These are phyloP conservation scores for Panicum miliaceum DNA, from an alignment of 176 grass and related monocot species.

Conservation along the genomic window DNA sequence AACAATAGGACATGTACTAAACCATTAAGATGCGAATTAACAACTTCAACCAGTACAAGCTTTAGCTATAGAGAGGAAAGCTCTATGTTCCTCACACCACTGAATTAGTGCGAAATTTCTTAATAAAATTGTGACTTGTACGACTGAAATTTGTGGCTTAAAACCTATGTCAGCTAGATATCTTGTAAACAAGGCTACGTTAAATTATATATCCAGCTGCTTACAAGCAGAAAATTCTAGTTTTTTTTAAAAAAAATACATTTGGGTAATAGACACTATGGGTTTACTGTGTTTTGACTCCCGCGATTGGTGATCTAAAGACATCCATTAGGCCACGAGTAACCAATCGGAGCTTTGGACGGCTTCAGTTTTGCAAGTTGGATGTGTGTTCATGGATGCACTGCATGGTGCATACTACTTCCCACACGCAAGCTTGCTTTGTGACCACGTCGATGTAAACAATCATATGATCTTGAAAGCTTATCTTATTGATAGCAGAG, in stretches of 20 bases:
- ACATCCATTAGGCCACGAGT: constrained; percentile 2
- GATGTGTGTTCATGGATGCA: constrained; percentile 17
- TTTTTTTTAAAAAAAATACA: not conserved
- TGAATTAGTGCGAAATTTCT: not conserved
- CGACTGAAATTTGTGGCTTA: not conserved
- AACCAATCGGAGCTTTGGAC: constrained; percentile 8
- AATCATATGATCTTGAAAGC: constrained; percentile 20
- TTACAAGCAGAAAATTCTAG: not conserved
- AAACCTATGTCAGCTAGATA: not conserved
- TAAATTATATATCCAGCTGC: not conserved
- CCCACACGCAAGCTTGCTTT: constrained; percentile 14
- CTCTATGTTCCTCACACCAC: not conserved
- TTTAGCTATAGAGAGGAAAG: not conserved
- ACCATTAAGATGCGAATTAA: constrained; percentile 13
- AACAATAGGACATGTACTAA: not conserved
- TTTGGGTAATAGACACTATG: constrained; percentile 7
- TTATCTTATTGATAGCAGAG: constrained; percentile 45
- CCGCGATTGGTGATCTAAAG: constrained; percentile 2
- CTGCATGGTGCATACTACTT: not conserved
- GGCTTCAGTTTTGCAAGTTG: constrained; percentile 33
- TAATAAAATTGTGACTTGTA: not conserved
- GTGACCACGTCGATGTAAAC: not conserved
- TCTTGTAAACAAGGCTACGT: not conserved
- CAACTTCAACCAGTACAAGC: not conserved
- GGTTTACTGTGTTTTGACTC: not conserved